phyloP scores from a whole-genome alignment of 768 basidiomycete genomes.

The Xerocomellus chrysenteron region DNA sequence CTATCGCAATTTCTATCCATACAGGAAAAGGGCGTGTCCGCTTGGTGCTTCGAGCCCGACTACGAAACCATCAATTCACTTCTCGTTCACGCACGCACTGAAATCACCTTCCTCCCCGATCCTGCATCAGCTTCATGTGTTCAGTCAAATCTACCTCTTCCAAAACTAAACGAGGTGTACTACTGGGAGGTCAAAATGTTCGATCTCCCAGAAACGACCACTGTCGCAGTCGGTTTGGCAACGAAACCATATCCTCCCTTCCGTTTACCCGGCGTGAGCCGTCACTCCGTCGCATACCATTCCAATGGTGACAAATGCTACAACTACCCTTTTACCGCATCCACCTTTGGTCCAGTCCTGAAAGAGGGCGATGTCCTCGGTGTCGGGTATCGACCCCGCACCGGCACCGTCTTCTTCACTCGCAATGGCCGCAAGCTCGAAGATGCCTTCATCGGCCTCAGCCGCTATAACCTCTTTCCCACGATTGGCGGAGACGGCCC shows the following conservation, averaged over 20 bases:
- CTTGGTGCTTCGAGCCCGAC: conserved; percentile 99
- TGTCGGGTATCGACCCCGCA: conserved; percentile 92
- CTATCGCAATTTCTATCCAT: conserved; percentile 98
- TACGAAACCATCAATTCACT: conserved; percentile 92
- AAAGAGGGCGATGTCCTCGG: conserved; percentile 97
- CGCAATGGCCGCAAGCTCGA: conserved; percentile 97
- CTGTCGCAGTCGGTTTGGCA: conserved; percentile 88
- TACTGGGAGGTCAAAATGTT: conserved; percentile 99
- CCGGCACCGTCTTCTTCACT: conserved; percentile 98
- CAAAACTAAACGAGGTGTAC: conserved; percentile 98
- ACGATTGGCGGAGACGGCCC: conserved; percentile 96
- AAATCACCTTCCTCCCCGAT: conserved; percentile 97
- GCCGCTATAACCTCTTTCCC: conserved; percentile 92
- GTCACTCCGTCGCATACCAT: conserved; percentile 91
- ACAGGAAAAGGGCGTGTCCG: conserved; percentile 98
- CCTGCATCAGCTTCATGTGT: conserved; percentile 93
- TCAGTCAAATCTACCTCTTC: conserved; percentile 94
- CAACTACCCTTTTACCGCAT: conserved; percentile 91
- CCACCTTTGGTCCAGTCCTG: conserved; percentile 78
- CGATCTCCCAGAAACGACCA: conserved; percentile 86
- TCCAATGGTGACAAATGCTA: conserved; percentile 97
- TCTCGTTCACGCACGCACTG: conserved; percentile 92
- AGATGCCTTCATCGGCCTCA: conserved; percentile 91
- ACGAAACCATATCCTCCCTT: conserved; percentile 98
- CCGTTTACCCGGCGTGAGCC: conserved; percentile 82